Conservation (phyloP, 495 filamentous ascomycete genomes). For the Daldinia vernicosa region DNA sequence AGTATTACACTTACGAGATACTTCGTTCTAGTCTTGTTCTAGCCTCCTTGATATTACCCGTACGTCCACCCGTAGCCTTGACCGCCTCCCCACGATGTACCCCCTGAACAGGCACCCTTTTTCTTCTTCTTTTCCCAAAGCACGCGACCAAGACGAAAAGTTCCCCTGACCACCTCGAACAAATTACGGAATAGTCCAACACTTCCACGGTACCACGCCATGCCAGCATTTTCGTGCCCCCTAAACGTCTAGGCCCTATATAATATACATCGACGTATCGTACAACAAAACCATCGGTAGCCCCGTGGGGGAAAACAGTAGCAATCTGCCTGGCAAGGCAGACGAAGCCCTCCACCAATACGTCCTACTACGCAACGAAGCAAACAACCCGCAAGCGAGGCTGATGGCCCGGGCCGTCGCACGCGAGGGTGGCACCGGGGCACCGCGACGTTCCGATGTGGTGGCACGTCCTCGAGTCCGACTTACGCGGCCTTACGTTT, state of each 20-base stretch:
- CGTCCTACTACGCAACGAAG: neutral
- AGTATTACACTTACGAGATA: neutral
- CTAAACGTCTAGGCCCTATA: neutral
- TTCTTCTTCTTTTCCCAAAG: neutral
- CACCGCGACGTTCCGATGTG: neutral
- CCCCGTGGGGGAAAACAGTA: neutral
- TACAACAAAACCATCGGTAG: neutral
- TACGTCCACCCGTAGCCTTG: neutral
- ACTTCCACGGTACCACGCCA: neutral
- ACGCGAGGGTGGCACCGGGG: neutral
- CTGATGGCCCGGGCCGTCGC: conserved; percentile 1
- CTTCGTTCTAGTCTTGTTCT: neutral
- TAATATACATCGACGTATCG: neutral
- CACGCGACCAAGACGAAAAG: neutral
- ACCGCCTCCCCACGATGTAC: neutral
- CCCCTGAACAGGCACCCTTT: neutral
- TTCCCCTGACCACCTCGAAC: neutral
- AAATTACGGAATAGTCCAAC: neutral
- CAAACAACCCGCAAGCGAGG: conserved; percentile 1
- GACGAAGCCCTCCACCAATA: neutral
- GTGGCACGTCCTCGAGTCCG: conserved; percentile 2
- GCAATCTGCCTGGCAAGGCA: neutral
- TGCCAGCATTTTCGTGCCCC: neutral
- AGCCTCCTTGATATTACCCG: neutral
- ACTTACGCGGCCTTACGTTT: conserved; percentile 1